A percentile compares a stretch with the other conserved stretches of the same genome.
Evolutionary conservation across 129 eudicot genomes (phyloP).

Genomic region (Helichrysum umbraculigerum): DNA sequence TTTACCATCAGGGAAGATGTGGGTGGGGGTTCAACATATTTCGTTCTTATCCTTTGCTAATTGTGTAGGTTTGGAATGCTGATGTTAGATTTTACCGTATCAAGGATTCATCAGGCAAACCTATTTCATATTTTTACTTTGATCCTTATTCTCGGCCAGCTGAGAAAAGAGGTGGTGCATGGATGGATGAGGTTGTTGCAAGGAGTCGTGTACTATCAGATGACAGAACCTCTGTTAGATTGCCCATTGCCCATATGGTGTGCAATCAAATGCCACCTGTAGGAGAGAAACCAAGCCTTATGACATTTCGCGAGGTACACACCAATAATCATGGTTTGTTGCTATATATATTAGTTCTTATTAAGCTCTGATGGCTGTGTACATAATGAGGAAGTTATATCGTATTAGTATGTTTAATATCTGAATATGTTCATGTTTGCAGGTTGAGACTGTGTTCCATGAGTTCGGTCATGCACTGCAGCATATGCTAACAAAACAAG

Average conservation of each 20-base stretch:
- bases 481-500: slow-evolving; percentile 95
- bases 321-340: neutral
- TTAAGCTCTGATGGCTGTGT: neutral
- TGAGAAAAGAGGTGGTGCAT: slow-evolving; percentile 95
- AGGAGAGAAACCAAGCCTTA: slow-evolving; percentile 93
- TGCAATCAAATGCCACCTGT: slow-evolving; percentile 98
- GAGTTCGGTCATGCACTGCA: slow-evolving; percentile 99
- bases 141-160: slow-evolving; percentile 97
- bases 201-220: slow-evolving; percentile 77
- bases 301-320: slow-evolving; percentile 96
- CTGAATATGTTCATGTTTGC: slow-evolving; percentile 16
- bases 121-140: slow-evolving; percentile 86
- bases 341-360: neutral
- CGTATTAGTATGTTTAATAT: neutral
- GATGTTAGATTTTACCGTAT: slow-evolving; percentile 82
- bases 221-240: slow-evolving; percentile 70
- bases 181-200: slow-evolving; percentile 96
- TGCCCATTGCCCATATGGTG: slow-evolving; percentile 97
- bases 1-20: neutral
- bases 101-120: slow-evolving; percentile 74
- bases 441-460: slow-evolving; percentile 99
- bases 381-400: slow-evolving; percentile 16
- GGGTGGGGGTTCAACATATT: neutral
- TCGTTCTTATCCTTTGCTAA: slow-evolving; percentile 11
- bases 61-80: slow-evolving; percentile 78